Evolutionary conservation across 495 filamentous ascomycete genomes (phyloP), one percentile per base, ranked within the genome.

Genomic region (Xylaria curta): DNA sequence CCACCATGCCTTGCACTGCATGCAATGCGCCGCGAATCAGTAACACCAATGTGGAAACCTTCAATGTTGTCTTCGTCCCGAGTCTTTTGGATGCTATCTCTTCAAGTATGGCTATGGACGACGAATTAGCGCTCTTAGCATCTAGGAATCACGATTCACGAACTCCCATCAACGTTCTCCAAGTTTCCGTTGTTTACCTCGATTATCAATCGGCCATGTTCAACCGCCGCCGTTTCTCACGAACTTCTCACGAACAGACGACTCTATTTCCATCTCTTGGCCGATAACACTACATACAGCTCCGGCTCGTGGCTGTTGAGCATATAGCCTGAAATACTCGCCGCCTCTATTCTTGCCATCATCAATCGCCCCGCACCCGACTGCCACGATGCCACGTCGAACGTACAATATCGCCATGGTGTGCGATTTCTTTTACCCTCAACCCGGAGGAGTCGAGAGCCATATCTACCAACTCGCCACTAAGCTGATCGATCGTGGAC

Each of bases 381-480:
- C 51, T 19, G 38, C 46, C 74, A 81, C 74, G 47, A 90, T 90
- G 88, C 85, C 83, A 72, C 83, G 81, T 72, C 74, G 74, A 68
- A 84, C 88, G 28, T 91, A 91, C 84, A 87, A 87, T 73, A 88
- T 89, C 81, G 86, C 87, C 44, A 98, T 99, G 96, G 92, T 97
- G 86, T 94, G 95, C 87, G 96, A 99, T 85, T 98, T 95, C 88
- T 99, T 99, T 89, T 99, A 95, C 77, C 96, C 96, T 28, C 97
- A 98, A 76, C 94, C 95, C 53, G 95, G 95, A 73, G 96, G 96
- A 59, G 89, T 99, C 70, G 96, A 99, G 85, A 96, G 93, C 83
- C 96, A 99, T 83, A 98, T 99, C 70, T 99, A 98, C 81, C 96
- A 99, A 82, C 86, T 99, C 49, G 96, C 96, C 46, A 93, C 91